These are phyloP conservation scores for Auricularia sp. DNA, from an alignment of 768 basidiomycete genomes.

Conservation along the genomic window DNA sequence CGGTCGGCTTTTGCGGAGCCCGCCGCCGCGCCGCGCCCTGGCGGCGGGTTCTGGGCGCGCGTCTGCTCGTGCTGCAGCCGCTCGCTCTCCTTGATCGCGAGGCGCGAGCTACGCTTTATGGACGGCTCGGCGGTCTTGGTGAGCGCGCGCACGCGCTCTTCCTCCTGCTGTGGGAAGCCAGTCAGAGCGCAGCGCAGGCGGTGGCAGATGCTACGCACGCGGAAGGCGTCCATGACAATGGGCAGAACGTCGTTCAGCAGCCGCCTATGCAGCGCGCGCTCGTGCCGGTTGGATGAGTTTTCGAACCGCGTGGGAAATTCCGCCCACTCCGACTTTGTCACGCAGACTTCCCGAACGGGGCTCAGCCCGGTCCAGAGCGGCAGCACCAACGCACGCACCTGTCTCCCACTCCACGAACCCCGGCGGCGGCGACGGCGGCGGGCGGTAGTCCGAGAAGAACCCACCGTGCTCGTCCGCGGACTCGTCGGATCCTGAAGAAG, in stretches of 20 bases:
- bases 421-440: slow-evolving; percentile 22
- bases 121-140: neutral
- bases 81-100: slow-evolving; percentile 72
- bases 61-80: slow-evolving; percentile 56
- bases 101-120: slow-evolving; percentile 76
- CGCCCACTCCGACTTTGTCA: slow-evolving; percentile 80
- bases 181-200: neutral
- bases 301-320: slow-evolving; percentile 65
- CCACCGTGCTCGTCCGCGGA: slow-evolving; percentile 10
- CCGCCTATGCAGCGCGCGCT: slow-evolving; percentile 66
- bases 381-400: slow-evolving; percentile 33
- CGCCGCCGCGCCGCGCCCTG: slow-evolving; percentile 29
- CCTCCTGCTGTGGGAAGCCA: neutral
- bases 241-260: slow-evolving; percentile 62
- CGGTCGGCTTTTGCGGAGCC: slow-evolving; percentile 58
- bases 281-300: slow-evolving; percentile 66
- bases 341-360: slow-evolving; percentile 51
- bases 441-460: slow-evolving; percentile 15
- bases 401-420: slow-evolving; percentile 88
- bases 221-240: slow-evolving; percentile 53
- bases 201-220: slow-evolving; percentile 27
- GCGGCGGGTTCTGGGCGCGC: slow-evolving; percentile 31
- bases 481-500: slow-evolving; percentile 4
- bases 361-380: neutral
- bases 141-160: neutral